Conservation (phyloP, 116 monocot genomes). For the Zostera marina region DNA sequence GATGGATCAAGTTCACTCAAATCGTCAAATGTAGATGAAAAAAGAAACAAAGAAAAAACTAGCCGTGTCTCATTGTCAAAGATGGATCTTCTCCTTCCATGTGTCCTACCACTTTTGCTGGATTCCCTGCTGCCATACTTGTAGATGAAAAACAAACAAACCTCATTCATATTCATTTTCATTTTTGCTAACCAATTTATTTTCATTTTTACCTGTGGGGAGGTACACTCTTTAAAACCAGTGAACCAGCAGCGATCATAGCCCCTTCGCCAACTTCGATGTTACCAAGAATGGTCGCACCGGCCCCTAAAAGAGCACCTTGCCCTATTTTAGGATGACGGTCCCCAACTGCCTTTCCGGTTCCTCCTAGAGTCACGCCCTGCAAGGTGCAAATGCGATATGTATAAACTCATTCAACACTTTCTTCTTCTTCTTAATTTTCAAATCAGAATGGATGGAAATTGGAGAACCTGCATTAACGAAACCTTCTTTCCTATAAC, state of each 20-base stretch:
- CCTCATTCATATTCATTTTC: background rate
- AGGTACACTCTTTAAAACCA: slow-evolving; percentile 73
- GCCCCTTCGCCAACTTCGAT: slow-evolving; percentile 74
- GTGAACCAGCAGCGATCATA: slow-evolving; percentile 80
- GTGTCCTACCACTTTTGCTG: slow-evolving; percentile 49
- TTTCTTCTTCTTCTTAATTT: too few relatives aligned
- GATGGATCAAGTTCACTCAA: too few relatives aligned
- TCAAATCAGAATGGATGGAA: background rate
- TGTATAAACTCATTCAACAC: too few relatives aligned
- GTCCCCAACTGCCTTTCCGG: slow-evolving; percentile 73
- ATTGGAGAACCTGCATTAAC: slow-evolving; percentile 46
- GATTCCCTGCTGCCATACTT: slow-evolving; percentile 70
- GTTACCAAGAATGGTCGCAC: slow-evolving; percentile 76
- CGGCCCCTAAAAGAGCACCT: slow-evolving; percentile 86
- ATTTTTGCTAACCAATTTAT: background rate
- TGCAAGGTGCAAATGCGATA: too few relatives aligned
- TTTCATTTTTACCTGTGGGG: slow-evolving; percentile 47
- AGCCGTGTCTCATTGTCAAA: slow-evolving; percentile 85
- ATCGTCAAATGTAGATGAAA: too few relatives aligned
- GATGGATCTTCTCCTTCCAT: slow-evolving; percentile 63
- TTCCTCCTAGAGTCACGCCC: slow-evolving; percentile 79
- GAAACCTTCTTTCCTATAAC: slow-evolving; percentile 71
- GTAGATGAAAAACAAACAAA: slow-evolving; percentile 10
- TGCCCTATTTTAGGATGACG: slow-evolving; percentile 79
- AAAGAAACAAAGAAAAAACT: slow-evolving; percentile 5